Evolutionary conservation across 495 filamentous ascomycete genomes (phyloP), one percentile per base, ranked within the genome.

Genomic region (Lasiosphaeria miniovina): DNA sequence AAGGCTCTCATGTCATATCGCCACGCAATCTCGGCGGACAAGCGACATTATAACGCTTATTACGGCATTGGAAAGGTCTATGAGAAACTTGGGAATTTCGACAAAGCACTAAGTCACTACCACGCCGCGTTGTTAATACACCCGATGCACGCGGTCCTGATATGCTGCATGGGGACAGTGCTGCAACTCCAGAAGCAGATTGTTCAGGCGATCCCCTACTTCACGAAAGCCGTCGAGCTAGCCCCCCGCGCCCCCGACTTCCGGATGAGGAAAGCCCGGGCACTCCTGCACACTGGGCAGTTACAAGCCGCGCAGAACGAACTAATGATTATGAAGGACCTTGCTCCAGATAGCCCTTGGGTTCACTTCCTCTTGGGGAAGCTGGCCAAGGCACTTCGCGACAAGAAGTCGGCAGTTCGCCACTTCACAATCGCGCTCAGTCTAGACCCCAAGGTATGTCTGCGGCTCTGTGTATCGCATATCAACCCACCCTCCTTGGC

Each of bases 361-460:
- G 93, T 98, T 33, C 93, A 96, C 71, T 98, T 94, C 75, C 80
- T 93, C 41, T 82, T 98, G 4, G 94, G 92, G 11, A 91, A 87
- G 71, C 74, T 95, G 58, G 93, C 95, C 72, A 96, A 95, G 76
- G 81, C 77, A 61, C 63, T 96, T 58, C 83, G 83, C 52, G 86
- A 96, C 65, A 93, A 90, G 73, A 82, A 81, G 61, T 81, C 84
- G 60, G 91, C 95, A 43, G 90, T 98, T 54, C 86, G 89, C 65
- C 90, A 96, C 71, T 96, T 94, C 64, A 98, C 94, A 0, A 91
- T 90, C 68, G 94, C 95, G 32, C 71, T 97, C 70, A 96, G 96
- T 74, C 75, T 98, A 66, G 94, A 98, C 80, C 94, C 93, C 34
- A 98, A 97, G 88, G 93, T 95, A 80, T 54, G 75, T 69, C 32